These are phyloP conservation scores for Colletotrichum melonis DNA, from an alignment of 2,329 filamentous ascomycete genomes.

Conservation along the genomic window DNA sequence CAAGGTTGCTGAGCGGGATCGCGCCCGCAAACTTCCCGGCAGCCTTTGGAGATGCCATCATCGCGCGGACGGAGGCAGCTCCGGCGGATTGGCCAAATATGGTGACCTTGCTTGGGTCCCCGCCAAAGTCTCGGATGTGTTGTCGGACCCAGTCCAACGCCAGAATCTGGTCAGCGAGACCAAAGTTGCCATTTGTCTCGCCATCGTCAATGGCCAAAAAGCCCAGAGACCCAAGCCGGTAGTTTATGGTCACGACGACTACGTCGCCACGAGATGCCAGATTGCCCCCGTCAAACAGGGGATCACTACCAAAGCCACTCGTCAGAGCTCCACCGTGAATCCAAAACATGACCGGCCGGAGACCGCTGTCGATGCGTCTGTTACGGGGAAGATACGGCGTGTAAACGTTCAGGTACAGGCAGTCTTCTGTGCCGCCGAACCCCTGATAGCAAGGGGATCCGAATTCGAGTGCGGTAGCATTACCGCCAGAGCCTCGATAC, in stretches of 20 bases:
- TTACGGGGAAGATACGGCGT: constrained; percentile 52
- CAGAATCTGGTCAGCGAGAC: constrained; percentile 59
- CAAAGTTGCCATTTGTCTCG: constrained; percentile 59
- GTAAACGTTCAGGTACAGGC: constrained; percentile 58
- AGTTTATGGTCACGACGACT: constrained; percentile 70
- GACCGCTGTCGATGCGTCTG: constrained; percentile 42
- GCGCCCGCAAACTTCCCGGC: constrained; percentile 60
- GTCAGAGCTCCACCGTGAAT: constrained; percentile 57
- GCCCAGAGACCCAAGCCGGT: constrained; percentile 67
- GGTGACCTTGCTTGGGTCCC: constrained; percentile 66
- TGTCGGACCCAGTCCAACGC: constrained; percentile 62
- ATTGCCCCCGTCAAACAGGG: constrained; percentile 57
- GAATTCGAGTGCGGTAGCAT: constrained; percentile 43
- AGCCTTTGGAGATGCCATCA: constrained; percentile 60
- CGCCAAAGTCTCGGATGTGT: constrained; percentile 66
- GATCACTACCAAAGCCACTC: constrained; percentile 53
- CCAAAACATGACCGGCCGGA: constrained; percentile 60
- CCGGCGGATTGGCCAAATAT: constrained; percentile 68
- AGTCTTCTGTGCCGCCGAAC: constrained; percentile 50
- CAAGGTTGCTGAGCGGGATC: constrained; percentile 55
- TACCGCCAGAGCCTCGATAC: constrained; percentile 44
- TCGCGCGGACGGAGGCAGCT: constrained; percentile 60
- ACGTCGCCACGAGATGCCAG: constrained; percentile 57
- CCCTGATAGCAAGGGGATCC: constrained; percentile 51
- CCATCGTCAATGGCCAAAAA: constrained; percentile 65